A percentile compares a stretch with the other conserved stretches of the same genome.
Evolutionary conservation across 2,329 filamentous ascomycete genomes (phyloP).

Genomic region (Huntiella abstrusa): DNA sequence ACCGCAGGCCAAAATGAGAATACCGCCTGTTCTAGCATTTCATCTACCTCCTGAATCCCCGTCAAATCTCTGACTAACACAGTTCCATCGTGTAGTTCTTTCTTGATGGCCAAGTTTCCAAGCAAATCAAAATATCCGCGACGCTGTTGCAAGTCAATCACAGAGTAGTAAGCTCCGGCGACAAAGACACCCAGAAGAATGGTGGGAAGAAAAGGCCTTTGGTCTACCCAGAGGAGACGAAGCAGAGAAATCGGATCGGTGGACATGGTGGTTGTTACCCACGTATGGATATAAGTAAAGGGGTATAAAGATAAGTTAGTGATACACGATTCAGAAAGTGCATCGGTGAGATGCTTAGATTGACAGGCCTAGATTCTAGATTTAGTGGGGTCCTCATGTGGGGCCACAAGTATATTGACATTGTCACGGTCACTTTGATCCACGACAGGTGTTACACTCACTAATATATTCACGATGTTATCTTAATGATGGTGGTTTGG

Average conservation of each 20-base stretch:
- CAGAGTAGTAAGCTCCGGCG: constrained; percentile 1
- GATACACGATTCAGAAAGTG: too few relatives aligned
- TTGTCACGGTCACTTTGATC: too few relatives aligned
- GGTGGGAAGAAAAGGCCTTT: constrained; percentile 5
- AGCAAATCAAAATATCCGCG: constrained; percentile 4
- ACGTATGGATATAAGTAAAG: neutral
- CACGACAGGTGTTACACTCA: too few relatives aligned
- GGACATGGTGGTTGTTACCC: neutral
- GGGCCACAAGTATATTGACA: too few relatives aligned
- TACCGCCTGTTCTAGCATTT: constrained; percentile 12
- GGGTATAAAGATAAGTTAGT: too few relatives aligned
- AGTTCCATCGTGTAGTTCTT: constrained; percentile 3
- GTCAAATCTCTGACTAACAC: constrained; percentile 10
- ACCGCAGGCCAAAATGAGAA: constrained; percentile 13
- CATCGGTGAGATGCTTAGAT: too few relatives aligned
- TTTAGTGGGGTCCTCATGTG: too few relatives aligned
- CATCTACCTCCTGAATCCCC: constrained; percentile 12
- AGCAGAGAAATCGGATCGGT: constrained; percentile 4
- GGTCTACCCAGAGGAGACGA: constrained; percentile 6
- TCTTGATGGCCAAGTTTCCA: neutral
- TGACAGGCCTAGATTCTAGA: too few relatives aligned
- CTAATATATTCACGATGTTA: too few relatives aligned
- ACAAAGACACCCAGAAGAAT: constrained; percentile 2
- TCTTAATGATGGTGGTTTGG: too few relatives aligned
- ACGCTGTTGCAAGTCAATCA: constrained; percentile 2